Conservation (phyloP, 1,139 yeast genomes). For the Saccharomyces hybrid region DNA sequence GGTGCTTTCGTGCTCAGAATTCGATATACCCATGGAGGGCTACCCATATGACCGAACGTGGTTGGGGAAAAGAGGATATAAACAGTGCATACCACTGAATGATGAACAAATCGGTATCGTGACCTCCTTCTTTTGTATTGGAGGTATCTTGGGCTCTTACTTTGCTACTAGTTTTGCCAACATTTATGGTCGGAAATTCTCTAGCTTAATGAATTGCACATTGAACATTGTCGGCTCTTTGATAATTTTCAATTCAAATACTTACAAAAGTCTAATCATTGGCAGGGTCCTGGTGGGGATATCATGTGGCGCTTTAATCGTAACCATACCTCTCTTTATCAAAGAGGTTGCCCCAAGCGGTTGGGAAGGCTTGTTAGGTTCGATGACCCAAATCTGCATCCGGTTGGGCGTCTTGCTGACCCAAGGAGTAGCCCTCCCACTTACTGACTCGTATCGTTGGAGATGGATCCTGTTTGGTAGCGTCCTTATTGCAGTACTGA, state of each 20-base stretch:
- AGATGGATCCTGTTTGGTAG: constrained; percentile 59
- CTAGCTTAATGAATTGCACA: constrained; percentile 48
- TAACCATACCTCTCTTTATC: constrained; percentile 75
- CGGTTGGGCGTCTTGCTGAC: constrained; percentile 77
- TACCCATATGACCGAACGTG: constrained; percentile 24
- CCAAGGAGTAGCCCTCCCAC: constrained; percentile 60
- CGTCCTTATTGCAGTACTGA: constrained; percentile 43
- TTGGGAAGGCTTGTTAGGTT: constrained; percentile 70
- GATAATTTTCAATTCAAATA: constrained; percentile 47
- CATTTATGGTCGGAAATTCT: constrained; percentile 52
- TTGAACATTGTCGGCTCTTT: constrained; percentile 62
- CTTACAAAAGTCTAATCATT: constrained; percentile 40
- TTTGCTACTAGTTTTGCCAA: constrained; percentile 69
- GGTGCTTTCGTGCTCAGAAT: constrained; percentile 44
- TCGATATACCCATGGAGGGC: constrained; percentile 13
- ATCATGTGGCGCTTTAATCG: constrained; percentile 84
- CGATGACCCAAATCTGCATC: constrained; percentile 80
- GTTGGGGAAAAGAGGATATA: constrained; percentile 27
- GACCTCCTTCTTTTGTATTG: constrained; percentile 76
- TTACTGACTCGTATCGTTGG: constrained; percentile 67
- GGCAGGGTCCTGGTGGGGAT: constrained; percentile 78
- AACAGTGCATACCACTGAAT: constrained; percentile 52
- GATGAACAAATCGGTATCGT: constrained; percentile 65
- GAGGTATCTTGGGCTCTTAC: constrained; percentile 76
- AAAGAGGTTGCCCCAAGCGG: constrained; percentile 69